Percentiles rank a stretch among this genome's conserved stretches.
phyloP scores from a whole-genome alignment of 2,329 filamentous ascomycete genomes.

The Ascochyta clinopodiicola region DNA sequence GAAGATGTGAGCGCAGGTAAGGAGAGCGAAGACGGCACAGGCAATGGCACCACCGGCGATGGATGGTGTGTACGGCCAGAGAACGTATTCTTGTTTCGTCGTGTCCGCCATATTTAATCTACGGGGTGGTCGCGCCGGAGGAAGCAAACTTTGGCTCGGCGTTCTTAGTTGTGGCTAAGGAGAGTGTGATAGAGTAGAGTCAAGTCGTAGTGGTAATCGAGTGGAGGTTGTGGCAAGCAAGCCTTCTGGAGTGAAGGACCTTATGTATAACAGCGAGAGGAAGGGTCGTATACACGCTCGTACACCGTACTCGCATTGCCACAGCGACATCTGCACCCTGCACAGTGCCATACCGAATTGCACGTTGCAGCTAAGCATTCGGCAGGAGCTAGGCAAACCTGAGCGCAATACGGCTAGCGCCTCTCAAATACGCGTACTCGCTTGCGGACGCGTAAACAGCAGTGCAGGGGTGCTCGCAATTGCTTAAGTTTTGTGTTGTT shows the following conservation, averaged over 20 bases:
- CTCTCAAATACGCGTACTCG: constrained; percentile 13
- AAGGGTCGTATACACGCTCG: neutral
- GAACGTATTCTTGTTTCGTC: constrained; percentile 27
- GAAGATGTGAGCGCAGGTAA: constrained; percentile 53
- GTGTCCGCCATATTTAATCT: constrained; percentile 26
- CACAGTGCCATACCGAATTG: neutral
- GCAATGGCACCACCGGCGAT: constrained; percentile 57
- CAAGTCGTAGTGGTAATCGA: neutral
- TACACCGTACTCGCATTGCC: constrained; percentile 4
- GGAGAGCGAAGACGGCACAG: constrained; percentile 54
- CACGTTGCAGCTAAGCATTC: neutral
- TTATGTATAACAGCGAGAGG: constrained; percentile 1
- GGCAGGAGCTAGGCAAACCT: neutral
- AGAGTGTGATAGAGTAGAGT: neutral
- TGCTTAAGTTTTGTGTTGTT: neutral
- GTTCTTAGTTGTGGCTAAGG: neutral
- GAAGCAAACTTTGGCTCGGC: neutral
- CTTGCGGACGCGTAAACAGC: constrained; percentile 3
- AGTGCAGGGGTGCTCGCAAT: neutral
- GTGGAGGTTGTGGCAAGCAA: neutral
- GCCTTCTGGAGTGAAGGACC: neutral
- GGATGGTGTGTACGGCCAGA: constrained; percentile 55
- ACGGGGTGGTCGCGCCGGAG: neutral
- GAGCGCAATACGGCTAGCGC: neutral
- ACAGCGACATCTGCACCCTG: neutral